Conservation (phyloP, 106 monocot species). For the Acorus gramineus region DNA sequence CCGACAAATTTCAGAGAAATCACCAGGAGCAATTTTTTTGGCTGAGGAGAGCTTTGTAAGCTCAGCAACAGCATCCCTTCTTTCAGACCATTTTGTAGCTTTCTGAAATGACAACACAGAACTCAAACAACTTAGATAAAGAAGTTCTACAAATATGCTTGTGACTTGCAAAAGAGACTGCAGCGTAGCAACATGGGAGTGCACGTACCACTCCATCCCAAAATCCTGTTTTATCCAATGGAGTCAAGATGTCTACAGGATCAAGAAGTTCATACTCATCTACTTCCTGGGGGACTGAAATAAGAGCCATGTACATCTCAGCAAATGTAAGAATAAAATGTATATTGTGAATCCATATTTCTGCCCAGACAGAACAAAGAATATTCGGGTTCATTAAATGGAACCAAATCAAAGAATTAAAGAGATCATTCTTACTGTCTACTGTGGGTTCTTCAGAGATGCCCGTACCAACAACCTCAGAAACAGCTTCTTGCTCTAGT, state of each 20-base stretch:
- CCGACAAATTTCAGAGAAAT: constrained; percentile 85
- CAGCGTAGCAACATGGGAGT: neutral
- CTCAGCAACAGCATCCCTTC: constrained; percentile 95
- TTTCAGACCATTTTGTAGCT: constrained; percentile 99
- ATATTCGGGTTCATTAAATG: neutral
- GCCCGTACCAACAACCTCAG: constrained; percentile 35
- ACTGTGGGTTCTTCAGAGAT: constrained; percentile 48
- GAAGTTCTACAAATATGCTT: no score
- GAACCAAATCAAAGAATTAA: neutral
- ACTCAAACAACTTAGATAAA: neutral
- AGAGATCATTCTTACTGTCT: constrained; percentile 36
- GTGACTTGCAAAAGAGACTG: no score
- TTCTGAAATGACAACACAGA: constrained; percentile 44
- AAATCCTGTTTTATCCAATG: constrained; percentile 93
- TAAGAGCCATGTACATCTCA: neutral
- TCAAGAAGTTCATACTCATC: constrained; percentile 99
- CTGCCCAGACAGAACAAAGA: neutral
- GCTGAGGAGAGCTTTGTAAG: constrained; percentile 85
- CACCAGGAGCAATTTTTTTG: constrained; percentile 89
- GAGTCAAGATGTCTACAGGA: constrained; percentile 90
- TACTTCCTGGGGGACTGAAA: constrained; percentile 68
- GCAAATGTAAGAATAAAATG: no score
- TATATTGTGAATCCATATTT: neutral
- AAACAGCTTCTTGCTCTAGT: constrained; percentile 55
- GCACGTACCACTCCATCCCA: constrained; percentile 98